These are phyloP conservation scores for Hemisphaericaspora subhashii DNA, from an alignment of 1,139 yeast genomes.

Conservation along the genomic window DNA sequence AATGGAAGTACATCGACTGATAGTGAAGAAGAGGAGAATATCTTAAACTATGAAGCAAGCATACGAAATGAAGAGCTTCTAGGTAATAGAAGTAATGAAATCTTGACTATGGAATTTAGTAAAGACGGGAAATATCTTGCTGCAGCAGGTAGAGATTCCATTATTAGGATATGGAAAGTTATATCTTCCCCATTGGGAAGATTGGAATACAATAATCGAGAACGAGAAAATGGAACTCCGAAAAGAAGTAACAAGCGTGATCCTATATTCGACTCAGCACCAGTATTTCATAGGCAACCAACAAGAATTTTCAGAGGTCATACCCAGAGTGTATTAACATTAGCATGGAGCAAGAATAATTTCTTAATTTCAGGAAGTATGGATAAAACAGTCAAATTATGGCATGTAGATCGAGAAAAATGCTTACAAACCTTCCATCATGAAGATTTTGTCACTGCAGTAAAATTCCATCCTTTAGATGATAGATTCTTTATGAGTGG, in stretches of 20 bases:
- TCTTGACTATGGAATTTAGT: conserved; percentile 74
- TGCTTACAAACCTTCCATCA: conserved; percentile 70
- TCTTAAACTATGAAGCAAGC: conserved; percentile 12
- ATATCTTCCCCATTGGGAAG: conserved; percentile 68
- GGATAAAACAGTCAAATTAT: conserved; percentile 79
- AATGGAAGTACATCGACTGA: conserved; percentile 2
- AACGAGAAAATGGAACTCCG: conserved; percentile 13
- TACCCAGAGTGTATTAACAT: conserved; percentile 61
- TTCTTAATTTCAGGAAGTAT: conserved; percentile 79
- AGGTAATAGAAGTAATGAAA: conserved; percentile 37
- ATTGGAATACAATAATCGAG: conserved; percentile 34
- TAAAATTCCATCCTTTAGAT: conserved; percentile 81
- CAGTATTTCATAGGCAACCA: conserved; percentile 79
- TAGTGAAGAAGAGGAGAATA: conserved; percentile 10
- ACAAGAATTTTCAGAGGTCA: conserved; percentile 65
- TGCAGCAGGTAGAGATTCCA: conserved; percentile 75
- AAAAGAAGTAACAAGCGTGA: conserved; percentile 14
- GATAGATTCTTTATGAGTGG: conserved; percentile 87
- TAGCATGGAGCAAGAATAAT: conserved; percentile 89
- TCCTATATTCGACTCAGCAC: conserved; percentile 51
- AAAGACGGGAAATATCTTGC: conserved; percentile 81
- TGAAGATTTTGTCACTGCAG: conserved; percentile 80
- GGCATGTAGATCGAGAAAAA: conserved; percentile 75
- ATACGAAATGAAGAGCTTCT: conserved; percentile 6
- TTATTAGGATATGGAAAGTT: conserved; percentile 76